A percentile compares a stretch with the other conserved stretches of the same genome.
Evolutionary conservation across 306 rosid species (phyloP).

Genomic region (Oemleria cerasiformis): DNA sequence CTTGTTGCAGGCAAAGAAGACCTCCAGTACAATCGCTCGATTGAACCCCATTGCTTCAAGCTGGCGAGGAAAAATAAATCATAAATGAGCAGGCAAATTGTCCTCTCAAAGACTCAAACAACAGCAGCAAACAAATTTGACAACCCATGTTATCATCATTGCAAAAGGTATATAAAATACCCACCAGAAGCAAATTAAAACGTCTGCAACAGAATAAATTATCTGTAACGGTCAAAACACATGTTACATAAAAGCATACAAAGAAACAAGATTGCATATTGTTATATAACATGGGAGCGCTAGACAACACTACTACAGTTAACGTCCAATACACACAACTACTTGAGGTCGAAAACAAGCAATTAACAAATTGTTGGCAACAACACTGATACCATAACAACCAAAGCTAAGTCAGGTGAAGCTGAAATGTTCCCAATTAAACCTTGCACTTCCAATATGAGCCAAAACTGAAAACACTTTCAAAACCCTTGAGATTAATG

Average conservation of each 20-base stretch:
- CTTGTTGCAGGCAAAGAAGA: constrained; percentile 83
- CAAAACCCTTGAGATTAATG: constrained; percentile 1
- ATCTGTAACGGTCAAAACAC: too few relatives aligned
- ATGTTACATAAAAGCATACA: too few relatives aligned
- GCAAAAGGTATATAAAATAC: background rate
- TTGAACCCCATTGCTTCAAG: constrained; percentile 96
- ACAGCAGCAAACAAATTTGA: background rate
- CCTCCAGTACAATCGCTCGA: constrained; percentile 79
- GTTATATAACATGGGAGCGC: too few relatives aligned
- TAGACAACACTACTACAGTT: too few relatives aligned
- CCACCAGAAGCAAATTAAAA: background rate
- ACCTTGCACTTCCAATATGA: background rate
- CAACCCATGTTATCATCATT: background rate
- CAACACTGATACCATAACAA: background rate
- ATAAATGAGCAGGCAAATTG: background rate
- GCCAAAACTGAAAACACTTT: background rate
- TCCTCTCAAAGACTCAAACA: background rate
- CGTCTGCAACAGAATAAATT: background rate
- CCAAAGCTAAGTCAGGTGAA: background rate
- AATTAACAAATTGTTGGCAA: background rate
- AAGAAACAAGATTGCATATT: too few relatives aligned
- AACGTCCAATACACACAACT: background rate
- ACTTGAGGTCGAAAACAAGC: background rate
- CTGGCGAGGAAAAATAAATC: constrained; percentile 31
- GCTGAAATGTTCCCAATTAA: background rate